Conservation (phyloP, 306 rosid genomes). For the Amphicarpaea edgeworthii region DNA sequence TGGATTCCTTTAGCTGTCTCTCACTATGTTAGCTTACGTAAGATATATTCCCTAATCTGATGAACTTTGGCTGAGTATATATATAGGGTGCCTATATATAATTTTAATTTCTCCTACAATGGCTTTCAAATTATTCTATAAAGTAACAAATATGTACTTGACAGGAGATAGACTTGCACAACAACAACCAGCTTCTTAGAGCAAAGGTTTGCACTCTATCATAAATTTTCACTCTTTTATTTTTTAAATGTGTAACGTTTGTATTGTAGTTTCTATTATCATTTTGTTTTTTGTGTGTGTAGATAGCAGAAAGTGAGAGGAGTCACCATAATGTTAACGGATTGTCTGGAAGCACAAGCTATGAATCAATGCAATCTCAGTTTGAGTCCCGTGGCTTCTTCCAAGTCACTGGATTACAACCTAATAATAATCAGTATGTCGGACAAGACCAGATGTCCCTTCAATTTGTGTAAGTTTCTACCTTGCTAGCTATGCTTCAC, state of each 20-base stretch:
- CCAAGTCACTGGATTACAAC: slow-evolving; percentile 78
- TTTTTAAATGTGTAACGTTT: neutral
- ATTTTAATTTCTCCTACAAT: neutral
- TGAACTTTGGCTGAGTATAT: too few relatives aligned
- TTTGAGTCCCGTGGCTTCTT: slow-evolving; percentile 77
- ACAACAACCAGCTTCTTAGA: slow-evolving; percentile 81
- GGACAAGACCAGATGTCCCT: slow-evolving; percentile 78
- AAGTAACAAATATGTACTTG: slow-evolving; percentile 8
- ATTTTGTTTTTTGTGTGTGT: neutral
- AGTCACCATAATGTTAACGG: slow-evolving; percentile 53
- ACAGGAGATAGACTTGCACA: slow-evolving; percentile 89
- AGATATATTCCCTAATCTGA: too few relatives aligned
- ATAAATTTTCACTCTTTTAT: neutral
- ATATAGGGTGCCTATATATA: too few relatives aligned
- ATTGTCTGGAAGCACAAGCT: slow-evolving; percentile 58
- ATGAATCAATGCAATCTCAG: slow-evolving; percentile 61
- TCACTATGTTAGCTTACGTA: too few relatives aligned
- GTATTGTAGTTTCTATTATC: neutral
- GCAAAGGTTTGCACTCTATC: slow-evolving; percentile 60
- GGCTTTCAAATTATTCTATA: neutral
- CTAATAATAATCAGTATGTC: slow-evolving; percentile 61
- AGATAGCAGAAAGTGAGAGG: slow-evolving; percentile 82
- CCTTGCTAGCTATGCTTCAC: neutral
- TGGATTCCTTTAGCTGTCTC: too few relatives aligned
- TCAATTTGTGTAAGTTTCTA: slow-evolving; percentile 69